Conservation (phyloP, 305 asterid species). For the Fraxinus velutina region DNA sequence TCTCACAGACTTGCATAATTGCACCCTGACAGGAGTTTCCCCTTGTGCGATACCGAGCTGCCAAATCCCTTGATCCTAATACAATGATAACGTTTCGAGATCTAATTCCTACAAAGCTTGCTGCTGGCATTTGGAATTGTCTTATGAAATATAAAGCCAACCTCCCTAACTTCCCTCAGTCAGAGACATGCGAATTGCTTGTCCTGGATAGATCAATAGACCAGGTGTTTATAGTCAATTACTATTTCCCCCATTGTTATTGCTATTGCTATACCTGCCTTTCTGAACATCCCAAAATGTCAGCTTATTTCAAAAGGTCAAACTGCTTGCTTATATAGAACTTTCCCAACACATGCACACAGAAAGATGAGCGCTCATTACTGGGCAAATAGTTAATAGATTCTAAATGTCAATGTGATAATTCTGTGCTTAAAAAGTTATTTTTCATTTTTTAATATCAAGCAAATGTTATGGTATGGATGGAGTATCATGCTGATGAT, state of each 20-base stretch:
- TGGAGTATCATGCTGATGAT: neutral
- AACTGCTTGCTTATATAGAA: neutral
- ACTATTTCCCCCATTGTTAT: slow-evolving; percentile 3
- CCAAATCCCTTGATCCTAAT: slow-evolving; percentile 86
- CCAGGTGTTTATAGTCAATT: slow-evolving; percentile 52
- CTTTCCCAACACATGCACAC: neutral
- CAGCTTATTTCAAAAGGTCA: neutral
- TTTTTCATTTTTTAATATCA: neutral
- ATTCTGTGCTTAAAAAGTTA: neutral
- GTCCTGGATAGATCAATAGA: slow-evolving; percentile 94
- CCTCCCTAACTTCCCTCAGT: slow-evolving; percentile 78
- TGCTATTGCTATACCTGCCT: neutral
- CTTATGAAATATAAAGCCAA: slow-evolving; percentile 81
- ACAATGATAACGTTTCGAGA: slow-evolving; percentile 95
- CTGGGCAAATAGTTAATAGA: neutral
- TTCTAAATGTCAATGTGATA: neutral
- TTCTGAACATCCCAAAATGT: slow-evolving; percentile 7
- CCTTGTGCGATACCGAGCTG: slow-evolving; percentile 83
- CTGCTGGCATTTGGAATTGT: slow-evolving; percentile 92
- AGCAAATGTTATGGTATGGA: neutral
- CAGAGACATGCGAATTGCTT: slow-evolving; percentile 96
- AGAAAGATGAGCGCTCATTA: neutral
- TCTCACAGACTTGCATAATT: slow-evolving; percentile 17
- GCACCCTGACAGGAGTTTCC: slow-evolving; percentile 85
- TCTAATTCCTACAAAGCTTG: slow-evolving; percentile 94